Percentiles rank a stretch among this genome's conserved stretches.
These are phyloP conservation scores for Primulina tabacum DNA, from an alignment of 257 asterid genomes.

Conservation along the genomic window DNA sequence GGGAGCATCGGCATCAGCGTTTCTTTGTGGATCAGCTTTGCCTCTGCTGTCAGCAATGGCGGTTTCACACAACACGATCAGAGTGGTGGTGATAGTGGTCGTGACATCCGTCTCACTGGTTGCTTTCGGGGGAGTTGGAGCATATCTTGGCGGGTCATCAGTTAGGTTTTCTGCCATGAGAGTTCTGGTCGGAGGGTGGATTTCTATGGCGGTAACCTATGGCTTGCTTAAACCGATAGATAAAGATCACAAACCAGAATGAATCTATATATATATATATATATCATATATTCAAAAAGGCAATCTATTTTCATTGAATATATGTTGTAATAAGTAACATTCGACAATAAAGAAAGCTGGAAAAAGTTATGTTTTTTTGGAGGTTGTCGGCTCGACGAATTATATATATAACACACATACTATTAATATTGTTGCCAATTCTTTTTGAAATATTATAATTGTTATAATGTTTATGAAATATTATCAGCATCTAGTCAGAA, in stretches of 20 bases:
- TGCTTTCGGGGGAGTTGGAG: conserved; percentile 49
- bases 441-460: too few species aligned
- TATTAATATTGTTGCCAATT: too few species aligned
- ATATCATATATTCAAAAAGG: too few species aligned
- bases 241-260: conserved; percentile 19
- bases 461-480: too few species aligned
- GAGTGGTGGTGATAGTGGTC: conserved; percentile 35
- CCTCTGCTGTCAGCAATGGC: conserved; percentile 44
- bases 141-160: conserved; percentile 53
- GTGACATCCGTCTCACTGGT: conserved; percentile 39
- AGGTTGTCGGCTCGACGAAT: too few species aligned
- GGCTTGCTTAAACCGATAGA: conserved; percentile 54
- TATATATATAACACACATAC: too few species aligned
- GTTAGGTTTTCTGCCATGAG: conserved; percentile 42
- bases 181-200: conserved; percentile 63
- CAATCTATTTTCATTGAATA: too few species aligned
- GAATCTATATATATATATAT: too few species aligned
- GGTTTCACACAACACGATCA: conserved; percentile 19
- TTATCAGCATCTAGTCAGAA: too few species aligned
- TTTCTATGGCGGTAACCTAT: conserved; percentile 60
- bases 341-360: too few species aligned
- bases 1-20: conserved; percentile 47
- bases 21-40: conserved; percentile 47
- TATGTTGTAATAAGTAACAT: too few species aligned
- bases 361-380: too few species aligned